Evolutionary conservation across 1,284 basidiomycete genomes (phyloP).

Genomic region (Kwoniella shivajii): DNA sequence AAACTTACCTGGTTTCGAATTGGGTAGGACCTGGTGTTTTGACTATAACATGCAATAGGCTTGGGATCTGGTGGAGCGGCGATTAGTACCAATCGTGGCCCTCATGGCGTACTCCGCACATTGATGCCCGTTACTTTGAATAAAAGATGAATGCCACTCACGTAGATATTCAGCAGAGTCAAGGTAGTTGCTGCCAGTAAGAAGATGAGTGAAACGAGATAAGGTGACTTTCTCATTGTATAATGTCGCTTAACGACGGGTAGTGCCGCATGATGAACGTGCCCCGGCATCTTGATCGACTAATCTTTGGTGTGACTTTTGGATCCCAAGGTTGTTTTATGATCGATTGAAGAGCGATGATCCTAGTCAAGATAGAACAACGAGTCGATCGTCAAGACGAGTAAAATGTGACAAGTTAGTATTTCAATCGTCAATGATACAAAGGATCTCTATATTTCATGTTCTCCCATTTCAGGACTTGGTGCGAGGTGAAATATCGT

Average conservation of each 20-base stretch:
- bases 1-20: constrained; percentile 50
- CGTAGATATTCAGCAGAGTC: constrained; percentile 50
- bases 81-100: constrained; percentile 4
- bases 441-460: background rate
- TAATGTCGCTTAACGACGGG: constrained; percentile 21
- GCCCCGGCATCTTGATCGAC: constrained; percentile 13
- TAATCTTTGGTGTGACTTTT: too few species aligned
- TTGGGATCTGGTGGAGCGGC: constrained; percentile 31
- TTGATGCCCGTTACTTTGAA: too few species aligned
- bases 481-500: constrained; percentile 1
- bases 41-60: constrained; percentile 45
- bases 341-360: background rate
- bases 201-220: constrained; percentile 47
- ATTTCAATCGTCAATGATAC: too few species aligned
- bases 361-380: background rate
- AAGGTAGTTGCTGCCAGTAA: constrained; percentile 47
- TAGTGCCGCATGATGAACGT: constrained; percentile 6
- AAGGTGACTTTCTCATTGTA: constrained; percentile 49
- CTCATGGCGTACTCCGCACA: too few species aligned
- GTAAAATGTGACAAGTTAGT: too few species aligned
- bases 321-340: too few species aligned
- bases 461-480: too few species aligned
- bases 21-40: constrained; percentile 43
- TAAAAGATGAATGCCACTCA: too few species aligned
- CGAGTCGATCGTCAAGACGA: background rate